Base-by-base conservation (phyloP, 345 rosid genomes). In the Passiflora organensis region DNA sequence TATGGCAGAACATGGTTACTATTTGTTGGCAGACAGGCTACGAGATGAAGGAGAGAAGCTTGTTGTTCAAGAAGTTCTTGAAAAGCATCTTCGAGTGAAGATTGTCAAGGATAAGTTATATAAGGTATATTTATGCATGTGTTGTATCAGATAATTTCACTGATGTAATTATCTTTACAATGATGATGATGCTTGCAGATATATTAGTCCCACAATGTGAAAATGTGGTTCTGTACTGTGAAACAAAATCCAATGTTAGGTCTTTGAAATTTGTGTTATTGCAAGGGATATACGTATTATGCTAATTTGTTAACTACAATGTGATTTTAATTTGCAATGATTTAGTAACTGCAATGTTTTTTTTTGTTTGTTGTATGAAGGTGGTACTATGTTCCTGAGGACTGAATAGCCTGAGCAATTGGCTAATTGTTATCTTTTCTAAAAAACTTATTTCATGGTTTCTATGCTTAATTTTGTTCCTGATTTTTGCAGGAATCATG, bases 1-100 rank as follows among this genome's bases (percentile, higher is more conserved):
- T 60, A 78, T 88, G 69, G 96, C 95, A 18, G 80, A 82, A 68
- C 93, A 91, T 60, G 98, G 98, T 46, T 91, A 84, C 75, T 86
- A 86, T 69, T 82, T 91, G 58, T 69, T 91, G 74, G 96, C 96
- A 23, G 96, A 91, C 69, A 88, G 96, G 78, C 70, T 91, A 58
- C 90, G 98, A 48, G 89, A 86, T 68, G 91, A 84, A 22, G 75
- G 68, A 54, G 98, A 91, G 81, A 91, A 76, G 67, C 37, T 48
- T 48, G 81, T 86, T 47, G 98, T 91, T 51, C 89, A 78, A 73
- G 84, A 82, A 67, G 80, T 84, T 68, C 70, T 91, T 58, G 85
- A 82, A 68, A 84, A 62, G 73, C 83, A 72, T 71, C 83, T 86
- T 48, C 85, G 80, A 1, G 73, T 84, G 56, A 72, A 56, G 32